Percentiles rank a stretch among this genome's conserved stretches.
phyloP scores from a whole-genome alignment of 2,329 filamentous ascomycete genomes.

The Verticillium dahliae region DNA sequence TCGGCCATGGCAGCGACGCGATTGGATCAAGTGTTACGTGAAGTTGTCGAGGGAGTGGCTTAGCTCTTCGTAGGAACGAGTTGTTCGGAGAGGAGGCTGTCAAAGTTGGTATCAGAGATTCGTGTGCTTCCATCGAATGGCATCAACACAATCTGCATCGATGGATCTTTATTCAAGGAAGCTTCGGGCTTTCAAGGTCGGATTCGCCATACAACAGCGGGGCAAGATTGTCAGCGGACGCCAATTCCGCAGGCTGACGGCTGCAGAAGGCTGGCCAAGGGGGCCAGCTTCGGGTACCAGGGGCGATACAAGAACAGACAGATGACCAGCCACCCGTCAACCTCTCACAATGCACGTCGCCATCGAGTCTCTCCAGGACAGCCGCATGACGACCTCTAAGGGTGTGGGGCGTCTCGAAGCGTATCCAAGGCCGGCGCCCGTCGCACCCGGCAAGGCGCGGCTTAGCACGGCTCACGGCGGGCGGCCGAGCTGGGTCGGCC shows the following conservation, averaged over 20 bases:
- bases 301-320: neutral
- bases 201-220: neutral
- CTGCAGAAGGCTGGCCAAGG: conserved; percentile 9
- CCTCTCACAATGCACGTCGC: neutral
- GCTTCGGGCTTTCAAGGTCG: neutral
- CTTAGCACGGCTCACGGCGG: conserved; percentile 27
- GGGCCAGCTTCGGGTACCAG: neutral
- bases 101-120: neutral
- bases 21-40: neutral
- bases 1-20: conserved; percentile 33
- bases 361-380: neutral
- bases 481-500: conserved; percentile 9
- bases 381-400: neutral
- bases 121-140: neutral
- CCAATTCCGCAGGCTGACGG: conserved; percentile 10
- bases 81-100: neutral
- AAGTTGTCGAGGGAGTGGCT: neutral
- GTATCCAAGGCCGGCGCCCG: neutral
- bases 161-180: neutral
- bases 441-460: conserved; percentile 29
- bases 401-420: neutral
- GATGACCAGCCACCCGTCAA: neutral
- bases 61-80: neutral
- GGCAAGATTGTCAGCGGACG: neutral
- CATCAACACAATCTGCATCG: neutral